These are phyloP conservation scores for Tolypocladium nubicola DNA, from an alignment of 2,329 filamentous ascomycete species.

Conservation along the genomic window DNA sequence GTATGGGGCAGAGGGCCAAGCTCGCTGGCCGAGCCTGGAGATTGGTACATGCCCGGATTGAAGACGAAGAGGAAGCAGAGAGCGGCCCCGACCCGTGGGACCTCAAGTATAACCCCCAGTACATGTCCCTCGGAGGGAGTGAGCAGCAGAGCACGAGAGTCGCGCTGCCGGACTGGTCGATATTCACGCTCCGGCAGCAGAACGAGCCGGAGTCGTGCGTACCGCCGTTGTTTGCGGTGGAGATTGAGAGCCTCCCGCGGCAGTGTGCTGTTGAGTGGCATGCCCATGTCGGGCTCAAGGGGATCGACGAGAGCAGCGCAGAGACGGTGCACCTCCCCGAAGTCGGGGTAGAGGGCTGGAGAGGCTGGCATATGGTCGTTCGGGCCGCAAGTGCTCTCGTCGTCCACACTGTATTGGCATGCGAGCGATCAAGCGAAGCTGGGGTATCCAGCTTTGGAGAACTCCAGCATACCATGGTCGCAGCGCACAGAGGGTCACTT, in stretches of 20 bases:
- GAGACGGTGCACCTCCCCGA: conserved; percentile 12
- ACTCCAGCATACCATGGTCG: conserved; percentile 9
- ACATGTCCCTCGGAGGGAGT: conserved; percentile 27
- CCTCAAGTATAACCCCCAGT: conserved; percentile 44
- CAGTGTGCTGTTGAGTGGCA: conserved; percentile 76
- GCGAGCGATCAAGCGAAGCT: neutral
- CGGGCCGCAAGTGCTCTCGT: conserved; percentile 9
- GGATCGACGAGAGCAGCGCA: conserved; percentile 15
- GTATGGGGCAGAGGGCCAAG: conserved; percentile 23
- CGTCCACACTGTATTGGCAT: conserved; percentile 20
- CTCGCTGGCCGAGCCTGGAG: conserved; percentile 39
- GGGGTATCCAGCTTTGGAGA: neutral
- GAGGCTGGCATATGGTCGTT: conserved; percentile 17
- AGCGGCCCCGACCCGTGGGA: conserved; percentile 59
- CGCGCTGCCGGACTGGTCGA: conserved; percentile 40
- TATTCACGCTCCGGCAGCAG: conserved; percentile 25
- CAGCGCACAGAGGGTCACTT: conserved; percentile 13
- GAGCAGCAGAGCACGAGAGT: conserved; percentile 13
- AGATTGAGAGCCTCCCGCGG: conserved; percentile 69
- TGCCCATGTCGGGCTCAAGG: conserved; percentile 48
- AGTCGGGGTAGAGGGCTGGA: conserved; percentile 13
- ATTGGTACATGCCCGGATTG: conserved; percentile 25
- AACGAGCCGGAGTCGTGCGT: conserved; percentile 23
- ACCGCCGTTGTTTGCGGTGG: conserved; percentile 63
- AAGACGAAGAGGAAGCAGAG: conserved; percentile 37